Evolutionary conservation across 257 asterid species (phyloP).

Genomic region (Lycium barbarum): DNA sequence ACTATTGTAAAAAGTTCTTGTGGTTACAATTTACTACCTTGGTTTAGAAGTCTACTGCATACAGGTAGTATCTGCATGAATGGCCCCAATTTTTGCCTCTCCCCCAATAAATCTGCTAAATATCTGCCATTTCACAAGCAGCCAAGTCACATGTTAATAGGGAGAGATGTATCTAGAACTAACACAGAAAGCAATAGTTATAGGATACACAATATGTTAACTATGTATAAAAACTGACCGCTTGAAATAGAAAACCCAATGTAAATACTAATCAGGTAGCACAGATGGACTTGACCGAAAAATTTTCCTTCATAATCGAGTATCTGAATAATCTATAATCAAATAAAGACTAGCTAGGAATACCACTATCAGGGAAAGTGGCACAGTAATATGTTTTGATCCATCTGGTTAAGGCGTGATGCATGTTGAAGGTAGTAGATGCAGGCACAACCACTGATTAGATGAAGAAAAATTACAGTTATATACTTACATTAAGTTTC

Average conservation of each 20-base stretch:
- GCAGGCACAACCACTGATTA: neutral
- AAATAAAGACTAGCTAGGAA: neutral
- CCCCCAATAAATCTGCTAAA: constrained; percentile 66
- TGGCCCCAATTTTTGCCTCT: constrained; percentile 70
- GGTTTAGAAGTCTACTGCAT: constrained; percentile 73
- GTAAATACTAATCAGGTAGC: neutral
- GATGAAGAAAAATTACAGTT: neutral
- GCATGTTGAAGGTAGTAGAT: neutral
- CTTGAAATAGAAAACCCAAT: neutral
- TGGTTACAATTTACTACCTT: constrained; percentile 50
- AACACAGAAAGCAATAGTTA: neutral
- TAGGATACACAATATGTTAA: neutral
- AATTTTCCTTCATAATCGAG: neutral
- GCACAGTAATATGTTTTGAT: neutral
- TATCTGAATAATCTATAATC: neutral
- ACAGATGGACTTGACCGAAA: neutral
- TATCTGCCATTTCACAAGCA: constrained; percentile 48
- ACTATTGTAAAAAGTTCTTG: constrained; percentile 19
- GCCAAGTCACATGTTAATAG: neutral
- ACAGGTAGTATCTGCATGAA: constrained; percentile 64
- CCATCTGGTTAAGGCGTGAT: neutral
- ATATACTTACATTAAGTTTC: neutral
- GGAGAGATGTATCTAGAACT: constrained; percentile 15
- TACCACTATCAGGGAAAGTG: constrained; percentile 16
- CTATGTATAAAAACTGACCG: neutral